These are phyloP conservation scores for Smithsoniella earleae DNA, from an alignment of 163 green algal genomes.

Conservation along the genomic window DNA sequence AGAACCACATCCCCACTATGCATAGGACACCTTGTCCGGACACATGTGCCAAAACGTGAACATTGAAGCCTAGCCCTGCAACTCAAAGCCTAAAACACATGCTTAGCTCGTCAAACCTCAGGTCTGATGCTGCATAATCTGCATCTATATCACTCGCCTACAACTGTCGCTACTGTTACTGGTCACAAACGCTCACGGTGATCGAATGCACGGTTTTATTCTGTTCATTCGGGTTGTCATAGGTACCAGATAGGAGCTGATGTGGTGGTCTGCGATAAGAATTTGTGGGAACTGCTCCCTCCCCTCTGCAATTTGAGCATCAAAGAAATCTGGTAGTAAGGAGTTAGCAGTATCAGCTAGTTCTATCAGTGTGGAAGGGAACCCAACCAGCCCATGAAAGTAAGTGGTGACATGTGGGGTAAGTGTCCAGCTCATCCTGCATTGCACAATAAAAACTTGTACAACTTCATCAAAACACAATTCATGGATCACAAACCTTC, in stretches of 20 bases:
- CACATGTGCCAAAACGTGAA: neutral
- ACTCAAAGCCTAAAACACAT: too few species aligned
- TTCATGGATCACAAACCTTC: neutral
- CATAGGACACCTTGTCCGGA: neutral
- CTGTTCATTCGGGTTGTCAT: neutral
- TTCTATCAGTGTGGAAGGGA: neutral
- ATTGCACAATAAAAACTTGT: neutral
- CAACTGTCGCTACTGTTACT: neutral
- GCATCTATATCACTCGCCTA: neutral
- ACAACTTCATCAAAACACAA: neutral
- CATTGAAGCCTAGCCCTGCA: too few species aligned
- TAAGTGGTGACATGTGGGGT: slow-evolving; percentile 23
- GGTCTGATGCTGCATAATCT: neutral
- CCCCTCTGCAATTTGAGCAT: slow-evolving; percentile 7
- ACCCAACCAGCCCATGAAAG: neutral
- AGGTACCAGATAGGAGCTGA: neutral
- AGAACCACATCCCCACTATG: neutral
- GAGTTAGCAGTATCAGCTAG: neutral
- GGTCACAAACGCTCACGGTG: neutral
- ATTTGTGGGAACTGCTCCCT: neutral
- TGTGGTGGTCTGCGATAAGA: slow-evolving; percentile 2
- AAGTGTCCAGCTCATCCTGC: slow-evolving; percentile 30
- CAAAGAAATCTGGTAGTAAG: slow-evolving; percentile 10
- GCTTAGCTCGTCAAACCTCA: neutral
- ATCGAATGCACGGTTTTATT: neutral